phyloP scores from a whole-genome alignment of 2,329 filamentous ascomycete species.

The Beauveria asiatica region DNA sequence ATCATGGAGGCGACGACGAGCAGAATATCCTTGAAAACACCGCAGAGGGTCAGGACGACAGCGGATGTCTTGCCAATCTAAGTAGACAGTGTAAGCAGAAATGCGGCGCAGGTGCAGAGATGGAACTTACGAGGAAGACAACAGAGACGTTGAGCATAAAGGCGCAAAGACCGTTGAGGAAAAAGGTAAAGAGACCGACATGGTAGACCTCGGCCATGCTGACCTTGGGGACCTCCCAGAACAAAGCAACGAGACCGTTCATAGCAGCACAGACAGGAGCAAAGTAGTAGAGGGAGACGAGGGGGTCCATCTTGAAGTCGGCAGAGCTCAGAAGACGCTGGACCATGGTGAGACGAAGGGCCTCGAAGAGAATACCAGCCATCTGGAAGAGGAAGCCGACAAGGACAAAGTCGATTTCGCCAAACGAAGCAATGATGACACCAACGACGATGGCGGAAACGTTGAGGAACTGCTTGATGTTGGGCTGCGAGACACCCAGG shows the following conservation, averaged over 20 bases:
- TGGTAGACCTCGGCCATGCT: constrained; percentile 61
- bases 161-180: constrained; percentile 68
- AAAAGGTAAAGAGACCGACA: constrained; percentile 64
- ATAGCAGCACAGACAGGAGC: constrained; percentile 76
- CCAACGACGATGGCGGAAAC: constrained; percentile 91
- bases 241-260: constrained; percentile 65
- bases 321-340: constrained; percentile 64
- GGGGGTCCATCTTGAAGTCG: constrained; percentile 90
- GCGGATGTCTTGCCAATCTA: constrained; percentile 82
- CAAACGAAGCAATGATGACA: constrained; percentile 88
- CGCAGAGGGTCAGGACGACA: constrained; percentile 76
- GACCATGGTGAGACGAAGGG: constrained; percentile 75
- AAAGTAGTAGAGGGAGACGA: constrained; percentile 86
- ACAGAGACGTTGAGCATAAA: constrained; percentile 80
- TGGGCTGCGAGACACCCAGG: constrained; percentile 75
- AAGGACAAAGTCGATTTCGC: constrained; percentile 88
- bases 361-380: constrained; percentile 72
- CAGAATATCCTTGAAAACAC: constrained; percentile 82
- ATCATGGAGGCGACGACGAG: constrained; percentile 72
- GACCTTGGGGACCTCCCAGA: constrained; percentile 65
- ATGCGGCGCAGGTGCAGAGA: too few species aligned
- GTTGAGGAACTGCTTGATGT: constrained; percentile 80
- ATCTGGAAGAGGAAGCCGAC: constrained; percentile 73
- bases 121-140: constrained; percentile 38
- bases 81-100: constrained; percentile 62